phyloP scores from a whole-genome alignment of 495 filamentous ascomycete species.

The Lasiosphaeria hispida region DNA sequence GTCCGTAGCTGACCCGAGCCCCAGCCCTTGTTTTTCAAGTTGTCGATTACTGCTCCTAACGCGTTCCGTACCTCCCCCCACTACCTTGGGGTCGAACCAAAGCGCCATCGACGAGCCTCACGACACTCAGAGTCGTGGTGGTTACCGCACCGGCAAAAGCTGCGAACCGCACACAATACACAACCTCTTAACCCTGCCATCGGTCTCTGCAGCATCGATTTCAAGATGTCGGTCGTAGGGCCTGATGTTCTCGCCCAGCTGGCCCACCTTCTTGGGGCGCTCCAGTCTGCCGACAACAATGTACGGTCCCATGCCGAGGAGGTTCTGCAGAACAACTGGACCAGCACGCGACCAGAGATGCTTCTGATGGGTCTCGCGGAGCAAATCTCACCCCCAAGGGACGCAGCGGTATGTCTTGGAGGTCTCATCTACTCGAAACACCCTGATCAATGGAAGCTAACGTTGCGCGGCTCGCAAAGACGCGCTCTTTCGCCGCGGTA shows the following conservation, averaged over 20 bases:
- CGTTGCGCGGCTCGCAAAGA: constrained; percentile 46
- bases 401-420: constrained; percentile 60
- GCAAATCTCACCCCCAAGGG: constrained; percentile 68
- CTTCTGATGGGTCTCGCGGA: constrained; percentile 91
- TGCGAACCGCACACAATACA: not conserved
- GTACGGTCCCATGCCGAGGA: constrained; percentile 84
- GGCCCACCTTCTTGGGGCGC: constrained; percentile 75
- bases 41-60: constrained; percentile 1
- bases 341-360: constrained; percentile 72
- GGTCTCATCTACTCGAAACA: constrained; percentile 4
- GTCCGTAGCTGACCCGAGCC: not conserved
- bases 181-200: not conserved
- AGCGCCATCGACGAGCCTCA: not conserved
- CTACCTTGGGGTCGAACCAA: not conserved
- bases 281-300: constrained; percentile 87
- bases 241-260: constrained; percentile 79
- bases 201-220: not conserved
- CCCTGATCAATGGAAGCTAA: not conserved
- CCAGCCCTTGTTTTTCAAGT: not conserved
- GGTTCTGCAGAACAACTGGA: constrained; percentile 85
- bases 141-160: too few relatives aligned
- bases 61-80: constrained; percentile 11
- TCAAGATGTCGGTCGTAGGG: constrained; percentile 78
- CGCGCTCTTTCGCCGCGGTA: constrained; percentile 85
- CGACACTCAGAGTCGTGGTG: not conserved